Evolutionary conservation across 352 stramenopile genomes (phyloP), one percentile per base, ranked within the genome.

Genomic region (Elongisporangium anandrum): DNA sequence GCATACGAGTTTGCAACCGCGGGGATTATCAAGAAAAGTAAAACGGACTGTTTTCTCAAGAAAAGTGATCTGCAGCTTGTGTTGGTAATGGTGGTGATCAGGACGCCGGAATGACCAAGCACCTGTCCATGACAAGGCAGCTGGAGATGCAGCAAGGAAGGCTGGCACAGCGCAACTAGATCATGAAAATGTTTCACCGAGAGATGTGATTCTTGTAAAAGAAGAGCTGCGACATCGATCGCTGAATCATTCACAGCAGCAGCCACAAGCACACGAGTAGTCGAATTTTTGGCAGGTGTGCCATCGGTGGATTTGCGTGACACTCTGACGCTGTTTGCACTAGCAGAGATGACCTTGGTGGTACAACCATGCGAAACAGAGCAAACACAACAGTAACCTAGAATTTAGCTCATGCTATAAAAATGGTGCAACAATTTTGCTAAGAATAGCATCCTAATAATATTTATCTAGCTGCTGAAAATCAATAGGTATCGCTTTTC

Each of bases 201-300:
- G 82, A 54, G 83, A 92, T 63, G 75, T 94, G 22, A 79, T 94
- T 56, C 58, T 89, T n/a, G 72, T 94, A 49, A 94, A 94, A 57
- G 85, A 94, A 47, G 79, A 91, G 49, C 63, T 94, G 16, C 81
- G 77, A 1, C 70, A 83, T 20, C 58, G 57, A n/a, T 60, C 13
- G 12, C 47, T 57, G 34, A 19, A 16, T 39, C n/a, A 49, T 26
- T 23, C n/a, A n/a, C n/a, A n/a, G n/a, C n/a, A 68, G 2, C 54
- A 34, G 34, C 23, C 29, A 23, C 34, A 50, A 49, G 12, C 50
- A 15, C 9, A 15, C 9, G 29, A 41, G 4, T 24, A 7, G 77
- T 81, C 2, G 77, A 87, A 12, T 54, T 65, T 9, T 66, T 94
- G 38, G 75, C 73, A 16, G 76, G 66, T 16, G 70, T 94, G 2